Percentiles rank a stretch among this genome's conserved stretches.
Conservation (phyloP, 106 monocot species). For the Narthecium ossifragum region DNA sequence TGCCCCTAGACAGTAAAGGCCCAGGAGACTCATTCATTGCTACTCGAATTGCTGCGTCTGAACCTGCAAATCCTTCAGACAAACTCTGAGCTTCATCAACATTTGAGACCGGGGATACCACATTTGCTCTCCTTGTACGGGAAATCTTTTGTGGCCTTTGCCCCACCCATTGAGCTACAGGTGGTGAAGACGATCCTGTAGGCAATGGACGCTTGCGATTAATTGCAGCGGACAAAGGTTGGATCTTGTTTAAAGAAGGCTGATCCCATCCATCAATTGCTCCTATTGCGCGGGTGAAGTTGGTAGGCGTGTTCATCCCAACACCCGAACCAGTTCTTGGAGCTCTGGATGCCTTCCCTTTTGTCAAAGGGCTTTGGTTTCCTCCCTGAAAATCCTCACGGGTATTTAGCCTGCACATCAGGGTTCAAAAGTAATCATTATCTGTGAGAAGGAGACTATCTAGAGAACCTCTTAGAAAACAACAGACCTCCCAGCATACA, state of each 20-base stretch:
- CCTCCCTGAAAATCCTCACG: slow-evolving; percentile 63
- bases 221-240: slow-evolving; percentile 20
- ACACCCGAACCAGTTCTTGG: slow-evolving; percentile 54
- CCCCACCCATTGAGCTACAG: slow-evolving; percentile 66
- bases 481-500: too few relatives aligned
- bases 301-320: slow-evolving; percentile 34
- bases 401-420: slow-evolving; percentile 32
- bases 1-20: slow-evolving; percentile 14
- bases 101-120: slow-evolving; percentile 80
- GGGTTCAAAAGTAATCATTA: too few relatives aligned
- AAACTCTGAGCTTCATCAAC: slow-evolving; percentile 47
- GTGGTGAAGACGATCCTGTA: slow-evolving; percentile 48
- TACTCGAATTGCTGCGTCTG: slow-evolving; percentile 40
- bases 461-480: too few relatives aligned
- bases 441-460: too few relatives aligned
- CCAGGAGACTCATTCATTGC: slow-evolving; percentile 23
- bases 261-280: slow-evolving; percentile 7
- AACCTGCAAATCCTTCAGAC: slow-evolving; percentile 35
- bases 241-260: slow-evolving; percentile 38
- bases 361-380: slow-evolving; percentile 43
- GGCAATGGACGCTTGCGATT: slow-evolving; percentile 54
- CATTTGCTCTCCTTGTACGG: slow-evolving; percentile 69
- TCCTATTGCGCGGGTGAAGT: slow-evolving; percentile 47
- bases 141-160: slow-evolving; percentile 67
- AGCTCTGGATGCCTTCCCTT: slow-evolving; percentile 69